Conservation (phyloP, 164 flowering plant genomes). For the Annona squamosa region DNA sequence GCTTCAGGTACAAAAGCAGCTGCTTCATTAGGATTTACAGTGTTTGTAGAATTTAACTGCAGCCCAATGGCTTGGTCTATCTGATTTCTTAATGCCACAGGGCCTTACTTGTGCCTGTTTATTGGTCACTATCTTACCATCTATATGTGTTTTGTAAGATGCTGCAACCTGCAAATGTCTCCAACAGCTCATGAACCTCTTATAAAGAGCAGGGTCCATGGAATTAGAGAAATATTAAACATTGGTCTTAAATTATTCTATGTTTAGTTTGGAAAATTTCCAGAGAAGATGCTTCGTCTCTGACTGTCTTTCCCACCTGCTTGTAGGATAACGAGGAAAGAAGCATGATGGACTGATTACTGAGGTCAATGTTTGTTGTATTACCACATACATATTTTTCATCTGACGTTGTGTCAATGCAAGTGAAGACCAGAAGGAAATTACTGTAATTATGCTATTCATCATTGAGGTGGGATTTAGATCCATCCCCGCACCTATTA, state of each 20-base stretch:
- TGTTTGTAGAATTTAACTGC: not conserved
- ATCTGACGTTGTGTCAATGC: not conserved
- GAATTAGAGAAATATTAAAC: not conserved
- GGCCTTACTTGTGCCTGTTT: not conserved
- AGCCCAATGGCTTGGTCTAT: not conserved
- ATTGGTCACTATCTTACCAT: too few relatives aligned
- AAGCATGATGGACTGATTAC: constrained; percentile 46
- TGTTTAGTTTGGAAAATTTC: not conserved
- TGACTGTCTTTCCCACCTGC: not conserved
- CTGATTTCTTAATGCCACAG: not conserved
- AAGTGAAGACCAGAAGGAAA: not conserved
- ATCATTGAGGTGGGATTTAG: not conserved
- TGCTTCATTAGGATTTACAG: not conserved
- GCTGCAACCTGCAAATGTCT: not conserved
- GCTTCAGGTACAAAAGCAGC: constrained; percentile 71
- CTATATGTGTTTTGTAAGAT: not conserved
- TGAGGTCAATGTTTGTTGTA: not conserved
- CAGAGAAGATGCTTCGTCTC: not conserved
- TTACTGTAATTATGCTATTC: not conserved
- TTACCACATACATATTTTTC: not conserved
- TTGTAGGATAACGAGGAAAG: constrained; percentile 88
- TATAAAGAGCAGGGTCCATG: not conserved
- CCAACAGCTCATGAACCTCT: not conserved
- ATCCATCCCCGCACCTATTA: not conserved
- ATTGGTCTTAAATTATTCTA: not conserved